A percentile compares a stretch with the other conserved stretches of the same genome.
Evolutionary conservation across 2,329 filamentous ascomycete species (phyloP).

Genomic region (Sporothrix globosa): DNA sequence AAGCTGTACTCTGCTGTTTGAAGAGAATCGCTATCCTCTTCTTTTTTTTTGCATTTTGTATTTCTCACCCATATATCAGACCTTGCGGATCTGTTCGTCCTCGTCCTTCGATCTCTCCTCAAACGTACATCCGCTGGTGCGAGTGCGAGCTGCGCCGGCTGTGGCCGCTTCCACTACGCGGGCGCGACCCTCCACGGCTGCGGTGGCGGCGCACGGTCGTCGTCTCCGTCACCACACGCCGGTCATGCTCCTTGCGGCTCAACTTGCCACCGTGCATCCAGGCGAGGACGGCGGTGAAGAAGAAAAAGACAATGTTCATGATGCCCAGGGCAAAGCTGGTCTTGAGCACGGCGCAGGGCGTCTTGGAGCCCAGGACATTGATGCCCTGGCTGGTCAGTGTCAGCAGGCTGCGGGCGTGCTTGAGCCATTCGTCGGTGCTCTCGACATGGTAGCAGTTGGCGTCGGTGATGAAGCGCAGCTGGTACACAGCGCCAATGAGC

Average conservation of each 20-base stretch:
- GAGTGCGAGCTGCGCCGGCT: constrained; percentile 49
- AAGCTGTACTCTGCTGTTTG: background rate
- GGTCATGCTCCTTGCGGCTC: constrained; percentile 51
- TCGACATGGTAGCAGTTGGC: constrained; percentile 69
- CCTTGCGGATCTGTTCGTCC: background rate
- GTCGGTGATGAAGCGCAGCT: constrained; percentile 60
- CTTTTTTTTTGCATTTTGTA: background rate
- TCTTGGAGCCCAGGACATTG: constrained; percentile 60
- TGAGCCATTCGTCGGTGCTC: constrained; percentile 54
- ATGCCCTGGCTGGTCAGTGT: constrained; percentile 57
- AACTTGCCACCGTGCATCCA: constrained; percentile 56
- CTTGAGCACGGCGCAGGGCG: constrained; percentile 91
- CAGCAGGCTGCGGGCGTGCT: constrained; percentile 65
- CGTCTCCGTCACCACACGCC: constrained; percentile 54
- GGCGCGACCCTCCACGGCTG: constrained; percentile 46
- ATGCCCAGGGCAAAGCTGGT: constrained; percentile 86
- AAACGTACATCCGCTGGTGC: constrained; percentile 58
- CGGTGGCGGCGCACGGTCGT: constrained; percentile 49
- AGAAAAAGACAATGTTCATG: constrained; percentile 83
- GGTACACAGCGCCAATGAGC: constrained; percentile 65
- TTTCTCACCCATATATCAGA: too few relatives aligned
- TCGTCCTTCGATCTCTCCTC: background rate
- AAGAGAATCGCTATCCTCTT: background rate
- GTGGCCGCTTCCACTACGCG: constrained; percentile 47
- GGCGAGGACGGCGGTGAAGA: constrained; percentile 73